Conservation (phyloP, 345 rosid genomes). For the Eucalyptus cladocalyx region DNA sequence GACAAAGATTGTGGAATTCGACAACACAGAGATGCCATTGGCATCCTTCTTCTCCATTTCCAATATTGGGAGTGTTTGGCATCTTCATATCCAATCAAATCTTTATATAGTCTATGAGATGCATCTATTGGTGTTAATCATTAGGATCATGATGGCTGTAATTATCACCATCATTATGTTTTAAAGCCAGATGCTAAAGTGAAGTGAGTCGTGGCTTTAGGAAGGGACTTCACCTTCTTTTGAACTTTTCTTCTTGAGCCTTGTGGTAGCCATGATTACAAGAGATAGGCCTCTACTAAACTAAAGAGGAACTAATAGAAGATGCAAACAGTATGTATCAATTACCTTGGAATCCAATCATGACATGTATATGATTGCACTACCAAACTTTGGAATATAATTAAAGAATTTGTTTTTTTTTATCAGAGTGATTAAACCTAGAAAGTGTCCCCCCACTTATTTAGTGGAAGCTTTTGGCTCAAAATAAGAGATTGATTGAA, state of each 20-base stretch:
- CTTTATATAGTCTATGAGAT: not conserved
- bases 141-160: slow-evolving; percentile 24
- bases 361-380: not conserved
- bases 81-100: not conserved
- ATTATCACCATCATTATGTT: slow-evolving; percentile 23
- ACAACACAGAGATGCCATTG: slow-evolving; percentile 1
- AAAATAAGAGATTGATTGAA: not conserved
- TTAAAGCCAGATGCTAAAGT: not conserved
- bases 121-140: slow-evolving; percentile 6
- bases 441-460: not conserved
- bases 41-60: not conserved
- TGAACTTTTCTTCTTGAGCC: not conserved
- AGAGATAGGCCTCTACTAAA: slow-evolving; percentile 5
- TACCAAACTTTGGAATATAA: not conserved
- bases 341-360: slow-evolving; percentile 4
- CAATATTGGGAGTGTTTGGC: not conserved
- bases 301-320: slow-evolving; percentile 1
- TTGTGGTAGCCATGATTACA: slow-evolving; percentile 35
- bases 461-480: not conserved
- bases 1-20: slow-evolving; percentile 13
- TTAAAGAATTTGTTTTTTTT: not conserved
- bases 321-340: not conserved
- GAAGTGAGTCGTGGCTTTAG: not conserved
- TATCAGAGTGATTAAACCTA: not conserved
- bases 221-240: not conserved